phyloP scores from a whole-genome alignment of 345 rosid genomes.

The Brassica nigra region DNA sequence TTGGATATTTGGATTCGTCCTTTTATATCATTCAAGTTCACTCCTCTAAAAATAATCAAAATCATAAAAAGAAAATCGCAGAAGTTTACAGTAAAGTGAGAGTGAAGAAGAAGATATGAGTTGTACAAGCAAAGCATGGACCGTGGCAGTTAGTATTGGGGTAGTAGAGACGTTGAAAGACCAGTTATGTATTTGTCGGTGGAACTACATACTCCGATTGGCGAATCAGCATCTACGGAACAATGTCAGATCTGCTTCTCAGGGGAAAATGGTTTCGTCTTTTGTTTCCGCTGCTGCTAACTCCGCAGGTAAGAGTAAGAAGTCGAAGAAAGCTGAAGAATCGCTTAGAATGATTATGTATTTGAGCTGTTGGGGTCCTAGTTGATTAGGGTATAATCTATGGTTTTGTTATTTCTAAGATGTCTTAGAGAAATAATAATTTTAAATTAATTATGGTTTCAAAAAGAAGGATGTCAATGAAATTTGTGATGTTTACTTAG shows the following conservation, averaged over 20 bases:
- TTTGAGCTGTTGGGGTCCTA: conserved; percentile 84
- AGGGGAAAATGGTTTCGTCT: conserved; percentile 35
- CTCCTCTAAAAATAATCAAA: no score
- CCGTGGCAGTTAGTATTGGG: conserved; percentile 18
- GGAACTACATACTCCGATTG: conserved; percentile 49
- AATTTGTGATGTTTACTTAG: background rate
- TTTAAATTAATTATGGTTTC: conserved; percentile 1
- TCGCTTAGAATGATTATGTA: conserved; percentile 75
- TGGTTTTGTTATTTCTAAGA: background rate
- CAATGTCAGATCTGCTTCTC: conserved; percentile 42
- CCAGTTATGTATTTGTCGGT: conserved; percentile 51
- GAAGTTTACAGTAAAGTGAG: no score
- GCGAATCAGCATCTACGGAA: conserved; percentile 40
- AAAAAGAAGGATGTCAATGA: background rate
- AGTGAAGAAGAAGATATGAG: no score
- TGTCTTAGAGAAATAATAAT: background rate
- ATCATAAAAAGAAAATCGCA: no score
- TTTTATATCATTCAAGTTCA: no score
- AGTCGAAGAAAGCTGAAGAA: conserved; percentile 61
- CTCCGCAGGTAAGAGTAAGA: conserved; percentile 34
- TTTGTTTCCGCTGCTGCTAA: conserved; percentile 20
- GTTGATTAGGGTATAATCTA: conserved; percentile 6
- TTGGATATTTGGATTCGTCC: no score
- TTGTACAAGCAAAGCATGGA: no score
- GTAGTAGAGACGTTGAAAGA: conserved; percentile 58